A percentile compares a stretch with the other conserved stretches of the same genome.
Conservation (phyloP, 2,329 filamentous ascomycete species). For the Cladosporium sp. region DNA sequence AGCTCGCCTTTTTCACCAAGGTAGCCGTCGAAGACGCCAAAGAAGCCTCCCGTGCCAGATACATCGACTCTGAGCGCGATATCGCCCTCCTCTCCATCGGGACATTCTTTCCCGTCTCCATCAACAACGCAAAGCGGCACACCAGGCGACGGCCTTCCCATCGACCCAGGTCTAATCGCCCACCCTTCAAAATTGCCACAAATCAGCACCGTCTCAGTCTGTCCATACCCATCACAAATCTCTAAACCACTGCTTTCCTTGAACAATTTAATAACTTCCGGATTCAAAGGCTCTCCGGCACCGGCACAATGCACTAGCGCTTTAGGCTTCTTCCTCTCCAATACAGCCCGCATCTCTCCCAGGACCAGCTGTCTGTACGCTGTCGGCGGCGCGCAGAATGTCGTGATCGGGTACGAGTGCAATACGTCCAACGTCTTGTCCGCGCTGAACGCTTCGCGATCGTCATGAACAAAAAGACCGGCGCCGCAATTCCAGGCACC, state of each 20-base stretch:
- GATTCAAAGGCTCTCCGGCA: constrained; percentile 39
- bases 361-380: constrained; percentile 40
- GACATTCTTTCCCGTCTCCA: constrained; percentile 27
- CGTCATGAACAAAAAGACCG: constrained; percentile 39
- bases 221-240: constrained; percentile 40
- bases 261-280: constrained; percentile 37
- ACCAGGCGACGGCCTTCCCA: constrained; percentile 38
- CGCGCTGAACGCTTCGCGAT: constrained; percentile 33
- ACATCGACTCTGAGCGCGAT: constrained; percentile 30
- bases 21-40: constrained; percentile 29
- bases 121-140: constrained; percentile 35
- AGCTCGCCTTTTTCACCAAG: constrained; percentile 23
- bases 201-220: constrained; percentile 38
- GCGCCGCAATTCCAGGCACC: constrained; percentile 39
- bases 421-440: constrained; percentile 31
- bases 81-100: constrained; percentile 34
- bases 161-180: constrained; percentile 35
- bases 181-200: constrained; percentile 37
- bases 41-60: constrained; percentile 20
- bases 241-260: constrained; percentile 33
- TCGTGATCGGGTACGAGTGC: constrained; percentile 38
- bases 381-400: constrained; percentile 38
- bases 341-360: constrained; percentile 28
- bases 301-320: constrained; percentile 35
- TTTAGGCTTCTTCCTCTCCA: constrained; percentile 26